phyloP scores from a whole-genome alignment of 805 yeast genomes.

The Lachancea sp. region DNA sequence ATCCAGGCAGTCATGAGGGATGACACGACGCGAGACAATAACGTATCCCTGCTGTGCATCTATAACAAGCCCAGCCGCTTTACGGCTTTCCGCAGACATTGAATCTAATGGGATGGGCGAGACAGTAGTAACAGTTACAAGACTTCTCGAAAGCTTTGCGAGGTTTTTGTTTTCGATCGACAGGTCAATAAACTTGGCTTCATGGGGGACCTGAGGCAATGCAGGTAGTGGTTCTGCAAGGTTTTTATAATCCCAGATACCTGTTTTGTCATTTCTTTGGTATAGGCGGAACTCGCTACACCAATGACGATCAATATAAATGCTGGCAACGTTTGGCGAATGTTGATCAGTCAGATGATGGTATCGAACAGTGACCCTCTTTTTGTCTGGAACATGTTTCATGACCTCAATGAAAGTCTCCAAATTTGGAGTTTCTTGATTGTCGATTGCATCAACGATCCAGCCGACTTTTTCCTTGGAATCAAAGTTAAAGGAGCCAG shows the following conservation, averaged over 20 bases:
- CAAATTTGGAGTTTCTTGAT: slow-evolving; percentile 63
- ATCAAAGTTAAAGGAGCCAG: slow-evolving; percentile 66
- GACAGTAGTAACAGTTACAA: slow-evolving; percentile 62
- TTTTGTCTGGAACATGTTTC: slow-evolving; percentile 68
- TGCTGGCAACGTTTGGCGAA: slow-evolving; percentile 57
- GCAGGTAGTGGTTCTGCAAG: slow-evolving; percentile 55
- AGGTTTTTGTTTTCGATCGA: slow-evolving; percentile 52
- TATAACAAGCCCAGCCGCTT: slow-evolving; percentile 71
- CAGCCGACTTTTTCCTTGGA: slow-evolving; percentile 63
- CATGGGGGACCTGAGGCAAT: slow-evolving; percentile 43
- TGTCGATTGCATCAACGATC: slow-evolving; percentile 74
- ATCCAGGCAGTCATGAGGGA: slow-evolving; percentile 75
- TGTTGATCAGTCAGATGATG: slow-evolving; percentile 79
- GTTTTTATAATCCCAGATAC: slow-evolving; percentile 50
- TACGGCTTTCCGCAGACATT: slow-evolving; percentile 51
- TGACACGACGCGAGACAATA: slow-evolving; percentile 65
- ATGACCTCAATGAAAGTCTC: slow-evolving; percentile 74
- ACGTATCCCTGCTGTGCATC: slow-evolving; percentile 79
- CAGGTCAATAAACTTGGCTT: slow-evolving; percentile 64
- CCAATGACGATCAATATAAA: slow-evolving; percentile 85
- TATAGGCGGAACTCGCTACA: slow-evolving; percentile 63
- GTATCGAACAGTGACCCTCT: slow-evolving; percentile 56
- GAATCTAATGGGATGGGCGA: slow-evolving; percentile 74
- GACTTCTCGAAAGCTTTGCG: slow-evolving; percentile 53
- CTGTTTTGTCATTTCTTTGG: slow-evolving; percentile 50